Percentiles rank a stretch among this genome's conserved stretches.
These are phyloP conservation scores for Boletus eberwhitei DNA, from an alignment of 768 basidiomycete species.

Conservation along the genomic window DNA sequence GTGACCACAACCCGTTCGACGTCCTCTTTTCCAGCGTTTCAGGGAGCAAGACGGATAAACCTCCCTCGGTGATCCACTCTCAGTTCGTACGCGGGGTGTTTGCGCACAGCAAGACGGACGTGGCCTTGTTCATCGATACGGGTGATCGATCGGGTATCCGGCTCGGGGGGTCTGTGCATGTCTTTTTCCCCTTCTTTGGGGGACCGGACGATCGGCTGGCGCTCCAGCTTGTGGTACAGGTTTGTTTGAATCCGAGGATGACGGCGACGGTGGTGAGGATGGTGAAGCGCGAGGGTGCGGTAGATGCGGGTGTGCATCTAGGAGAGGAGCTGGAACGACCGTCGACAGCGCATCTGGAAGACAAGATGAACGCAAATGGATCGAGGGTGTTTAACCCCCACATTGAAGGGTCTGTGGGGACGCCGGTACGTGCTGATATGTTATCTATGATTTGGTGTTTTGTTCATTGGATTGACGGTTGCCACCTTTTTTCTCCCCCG, in stretches of 20 bases:
- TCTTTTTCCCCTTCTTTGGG: constrained; percentile 91
- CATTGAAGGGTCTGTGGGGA: neutral
- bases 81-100: constrained; percentile 85
- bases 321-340: constrained; percentile 19
- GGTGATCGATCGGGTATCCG: constrained; percentile 32
- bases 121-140: constrained; percentile 81
- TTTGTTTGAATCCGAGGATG: constrained; percentile 66
- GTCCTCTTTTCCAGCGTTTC: constrained; percentile 44
- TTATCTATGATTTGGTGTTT: neutral
- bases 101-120: constrained; percentile 65
- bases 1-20: constrained; percentile 65
- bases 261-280: constrained; percentile 76
- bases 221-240: constrained; percentile 77
- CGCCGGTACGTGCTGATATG: constrained; percentile 8
- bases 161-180: constrained; percentile 45
- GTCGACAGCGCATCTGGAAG: constrained; percentile 23
- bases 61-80: constrained; percentile 62
- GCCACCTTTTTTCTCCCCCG: too few species aligned
- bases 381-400: neutral
- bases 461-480: neutral
- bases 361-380: neutral
- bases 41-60: constrained; percentile 31
- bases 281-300: constrained; percentile 42
- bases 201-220: constrained; percentile 92
- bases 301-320: neutral